Evolutionary conservation across 495 filamentous ascomycete genomes (phyloP).

Genomic region (Amphirosellinia nigrospora): DNA sequence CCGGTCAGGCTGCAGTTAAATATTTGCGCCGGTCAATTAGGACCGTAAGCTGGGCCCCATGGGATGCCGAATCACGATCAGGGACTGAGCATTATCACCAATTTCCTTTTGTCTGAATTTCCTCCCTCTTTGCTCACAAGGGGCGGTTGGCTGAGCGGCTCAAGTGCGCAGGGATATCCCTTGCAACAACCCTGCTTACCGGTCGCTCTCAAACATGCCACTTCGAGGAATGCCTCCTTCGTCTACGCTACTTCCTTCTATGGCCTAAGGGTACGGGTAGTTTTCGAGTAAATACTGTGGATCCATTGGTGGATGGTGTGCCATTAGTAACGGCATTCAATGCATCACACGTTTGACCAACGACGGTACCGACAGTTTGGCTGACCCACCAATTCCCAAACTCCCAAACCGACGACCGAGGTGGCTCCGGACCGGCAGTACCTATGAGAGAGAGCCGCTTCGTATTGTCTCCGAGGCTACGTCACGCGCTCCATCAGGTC

Average conservation of each 20-base stretch:
- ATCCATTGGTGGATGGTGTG: slow-evolving; percentile 10
- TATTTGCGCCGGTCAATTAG: slow-evolving; percentile 28
- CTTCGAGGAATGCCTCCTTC: neutral
- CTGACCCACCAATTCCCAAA: slow-evolving; percentile 11
- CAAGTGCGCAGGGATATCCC: slow-evolving; percentile 21
- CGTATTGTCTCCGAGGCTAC: slow-evolving; percentile 11
- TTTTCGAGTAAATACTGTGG: neutral
- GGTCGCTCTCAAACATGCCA: slow-evolving; percentile 22
- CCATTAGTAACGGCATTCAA: slow-evolving; percentile 1
- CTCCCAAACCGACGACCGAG: slow-evolving; percentile 4
- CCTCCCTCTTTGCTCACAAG: neutral
- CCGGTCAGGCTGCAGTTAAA: slow-evolving; percentile 26
- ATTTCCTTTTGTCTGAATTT: slow-evolving; percentile 17
- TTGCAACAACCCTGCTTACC: slow-evolving; percentile 27
- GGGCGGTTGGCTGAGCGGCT: slow-evolving; percentile 20
- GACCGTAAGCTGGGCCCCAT: slow-evolving; percentile 23
- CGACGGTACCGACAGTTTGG: slow-evolving; percentile 24
- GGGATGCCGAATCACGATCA: slow-evolving; percentile 21
- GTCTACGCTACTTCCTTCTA: slow-evolving; percentile 7
- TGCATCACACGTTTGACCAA: slow-evolving; percentile 12
- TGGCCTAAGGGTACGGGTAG: slow-evolving; percentile 22
- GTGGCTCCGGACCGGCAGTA: neutral
- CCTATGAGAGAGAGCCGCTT: slow-evolving; percentile 4
- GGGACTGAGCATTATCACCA: slow-evolving; percentile 18
- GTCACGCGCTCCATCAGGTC: slow-evolving; percentile 15